Percentiles rank a stretch among this genome's conserved stretches.
These are phyloP conservation scores for Alopecurus myosuroides DNA, from an alignment of 176 grass and related monocot genomes.

Conservation along the genomic window DNA sequence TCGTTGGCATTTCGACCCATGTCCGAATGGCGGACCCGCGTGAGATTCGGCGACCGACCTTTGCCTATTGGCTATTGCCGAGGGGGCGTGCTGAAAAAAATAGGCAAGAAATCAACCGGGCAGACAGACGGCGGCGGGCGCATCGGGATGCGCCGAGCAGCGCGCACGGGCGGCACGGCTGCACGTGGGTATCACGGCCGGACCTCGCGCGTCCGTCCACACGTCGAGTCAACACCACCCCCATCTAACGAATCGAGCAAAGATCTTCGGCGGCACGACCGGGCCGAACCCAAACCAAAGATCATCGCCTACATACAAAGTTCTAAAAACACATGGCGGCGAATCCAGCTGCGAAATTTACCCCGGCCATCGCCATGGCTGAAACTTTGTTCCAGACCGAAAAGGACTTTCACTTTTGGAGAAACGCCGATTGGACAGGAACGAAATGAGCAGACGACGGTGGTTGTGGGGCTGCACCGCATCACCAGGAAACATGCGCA, in stretches of 20 bases:
- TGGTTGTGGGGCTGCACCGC: not conserved
- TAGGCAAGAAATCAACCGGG: not conserved
- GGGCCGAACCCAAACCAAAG: no score
- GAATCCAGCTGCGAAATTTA: not conserved
- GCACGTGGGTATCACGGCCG: conserved; percentile 1
- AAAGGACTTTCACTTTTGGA: not conserved
- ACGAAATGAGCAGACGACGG: not conserved
- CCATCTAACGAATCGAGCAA: not conserved
- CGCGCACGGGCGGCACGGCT: not conserved
- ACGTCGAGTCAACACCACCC: conserved; percentile 17
- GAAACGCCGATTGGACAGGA: not conserved
- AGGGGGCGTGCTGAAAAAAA: conserved; percentile 5
- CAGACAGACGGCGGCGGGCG: not conserved
- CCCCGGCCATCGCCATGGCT: not conserved
- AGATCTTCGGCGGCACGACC: not conserved
- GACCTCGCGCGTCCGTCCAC: conserved; percentile 22
- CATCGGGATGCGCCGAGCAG: conserved; percentile 22
- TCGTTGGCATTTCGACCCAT: not conserved
- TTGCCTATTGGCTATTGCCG: not conserved
- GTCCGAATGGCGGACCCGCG: not conserved
- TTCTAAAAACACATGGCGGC: no score
- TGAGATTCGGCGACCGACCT: conserved; percentile 20
- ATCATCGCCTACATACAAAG: no score
- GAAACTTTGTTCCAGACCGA: not conserved
- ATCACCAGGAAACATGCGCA: conserved; percentile 32